Evolutionary conservation across 2,329 filamentous ascomycete species (phyloP).

Genomic region (Sarocladium oryzae): DNA sequence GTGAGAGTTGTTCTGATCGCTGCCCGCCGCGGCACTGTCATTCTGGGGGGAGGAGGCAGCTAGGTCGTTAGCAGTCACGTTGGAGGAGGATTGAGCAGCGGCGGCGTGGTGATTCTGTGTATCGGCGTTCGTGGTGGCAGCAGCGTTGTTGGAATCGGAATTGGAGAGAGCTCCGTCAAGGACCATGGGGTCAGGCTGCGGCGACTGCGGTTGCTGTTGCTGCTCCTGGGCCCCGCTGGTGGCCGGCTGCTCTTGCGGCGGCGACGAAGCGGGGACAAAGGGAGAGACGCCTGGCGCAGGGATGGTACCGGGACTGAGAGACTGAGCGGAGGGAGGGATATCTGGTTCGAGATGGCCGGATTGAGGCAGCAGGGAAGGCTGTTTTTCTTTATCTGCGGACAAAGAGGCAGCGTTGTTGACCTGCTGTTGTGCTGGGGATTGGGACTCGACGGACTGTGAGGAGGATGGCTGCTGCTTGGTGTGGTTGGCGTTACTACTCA

Average conservation of each 20-base stretch:
- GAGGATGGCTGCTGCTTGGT: conserved; percentile 8
- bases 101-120: background rate
- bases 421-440: conserved; percentile 15
- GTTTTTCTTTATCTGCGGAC: conserved; percentile 4
- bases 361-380: conserved; percentile 1
- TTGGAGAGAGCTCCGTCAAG: conserved; percentile 33
- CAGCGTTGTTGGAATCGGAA: conserved; percentile 12
- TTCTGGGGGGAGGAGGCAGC: conserved; percentile 43
- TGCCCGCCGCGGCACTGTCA: conserved; percentile 29
- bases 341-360: conserved; percentile 2
- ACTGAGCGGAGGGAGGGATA: conserved; percentile 1
- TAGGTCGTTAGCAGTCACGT: conserved; percentile 62
- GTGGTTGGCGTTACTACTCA: conserved; percentile 19
- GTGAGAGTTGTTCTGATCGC: conserved; percentile 14
- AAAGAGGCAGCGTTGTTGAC: background rate
- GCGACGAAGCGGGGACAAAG: conserved; percentile 10
- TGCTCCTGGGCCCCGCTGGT: conserved; percentile 16
- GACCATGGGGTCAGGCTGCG: conserved; percentile 16
- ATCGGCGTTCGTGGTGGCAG: background rate
- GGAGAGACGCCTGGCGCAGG: conserved; percentile 2
- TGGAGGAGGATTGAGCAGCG: background rate
- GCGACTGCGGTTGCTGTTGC: conserved; percentile 11
- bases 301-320: conserved; percentile 6
- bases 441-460: conserved; percentile 15
- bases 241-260: conserved; percentile 11